Evolutionary conservation across 768 basidiomycete species (phyloP), one percentile per base, ranked within the genome.

Genomic region (Dioszegia aurantiaca): DNA sequence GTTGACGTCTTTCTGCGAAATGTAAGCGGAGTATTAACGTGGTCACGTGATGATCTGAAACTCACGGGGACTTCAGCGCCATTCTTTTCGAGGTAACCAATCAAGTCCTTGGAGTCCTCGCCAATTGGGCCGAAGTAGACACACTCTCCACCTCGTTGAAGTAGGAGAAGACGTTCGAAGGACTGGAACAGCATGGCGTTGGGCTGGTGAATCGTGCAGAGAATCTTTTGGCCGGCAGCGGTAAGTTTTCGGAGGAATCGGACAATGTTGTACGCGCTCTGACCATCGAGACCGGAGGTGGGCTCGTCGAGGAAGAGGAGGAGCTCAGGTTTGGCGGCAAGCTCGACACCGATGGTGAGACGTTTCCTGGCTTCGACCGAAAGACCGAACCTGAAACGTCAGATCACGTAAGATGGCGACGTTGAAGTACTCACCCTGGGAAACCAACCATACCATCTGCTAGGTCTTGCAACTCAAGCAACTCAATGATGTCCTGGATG

Each of bases 181-280:
- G 83, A 83, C 66, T 88, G 83, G 80, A 91, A 93, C 26, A 91
- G 78, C 68, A 90, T 85, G 1, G 87, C 87, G 24, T 89, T 90
- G 2, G 90, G 90, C 80, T 88, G 90, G 62, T 90, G 89, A 64
- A 92, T 78, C 23, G 88, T 93, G 85, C 90, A 92, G n/a, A 93
- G 79, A 64, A 93, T 90, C 30, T 89, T 87, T 70, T 90, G 90
- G 0, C 90, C 90, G 60, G 82, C 83, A 58, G 87, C 82, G 8
- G 89, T 88, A 28, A 92, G 83, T 44, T 84, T 82, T 10, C 86
- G 81, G 42, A 92, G 78, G 79, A 92, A 89, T 1, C 75, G 74
- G 41, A 77, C 74, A 56, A 79, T 79, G 63, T 75, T 75, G 71
- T 68, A 78, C 33, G 77, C 76, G 23, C 62, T 62, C 44, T 78